Conservation (phyloP, 164 flowering plant species). For the Houttuynia cordata region DNA sequence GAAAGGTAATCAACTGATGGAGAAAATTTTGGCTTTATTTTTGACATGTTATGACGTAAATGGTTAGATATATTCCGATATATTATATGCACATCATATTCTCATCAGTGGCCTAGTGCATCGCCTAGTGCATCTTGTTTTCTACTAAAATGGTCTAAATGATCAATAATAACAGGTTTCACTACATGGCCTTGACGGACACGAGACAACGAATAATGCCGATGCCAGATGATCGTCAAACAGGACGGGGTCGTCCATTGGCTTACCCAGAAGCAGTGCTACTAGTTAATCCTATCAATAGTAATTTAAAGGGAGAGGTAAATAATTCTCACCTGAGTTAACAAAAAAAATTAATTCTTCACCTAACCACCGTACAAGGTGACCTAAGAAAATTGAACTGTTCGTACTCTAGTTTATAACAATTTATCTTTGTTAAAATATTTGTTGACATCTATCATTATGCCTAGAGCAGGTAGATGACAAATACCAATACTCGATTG, state of each 20-base stretch:
- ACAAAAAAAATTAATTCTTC: not conserved
- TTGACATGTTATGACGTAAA: no score
- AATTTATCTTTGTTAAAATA: not conserved
- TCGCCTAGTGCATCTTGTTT: no score
- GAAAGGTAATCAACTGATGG: no score
- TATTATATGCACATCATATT: no score
- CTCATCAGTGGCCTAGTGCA: no score
- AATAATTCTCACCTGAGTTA: not conserved
- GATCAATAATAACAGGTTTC: slow-evolving; percentile 36
- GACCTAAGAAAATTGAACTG: not conserved
- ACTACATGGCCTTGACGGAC: slow-evolving; percentile 81
- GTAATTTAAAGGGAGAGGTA: slow-evolving; percentile 72
- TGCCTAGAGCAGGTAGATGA: slow-evolving; percentile 66
- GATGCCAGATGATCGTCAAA: slow-evolving; percentile 64
- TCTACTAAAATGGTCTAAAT: no score
- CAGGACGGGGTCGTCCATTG: slow-evolving; percentile 46
- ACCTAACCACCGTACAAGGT: no score
- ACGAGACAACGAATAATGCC: slow-evolving; percentile 74
- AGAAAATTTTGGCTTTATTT: no score
- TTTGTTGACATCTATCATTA: not conserved
- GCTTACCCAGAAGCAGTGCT: slow-evolving; percentile 90
- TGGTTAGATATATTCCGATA: no score
- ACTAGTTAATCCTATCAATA: slow-evolving; percentile 49
- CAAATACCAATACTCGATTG: slow-evolving; percentile 78
- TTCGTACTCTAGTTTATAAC: not conserved